Evolutionary conservation across 345 rosid genomes (phyloP).

Genomic region (Linum tenue): DNA sequence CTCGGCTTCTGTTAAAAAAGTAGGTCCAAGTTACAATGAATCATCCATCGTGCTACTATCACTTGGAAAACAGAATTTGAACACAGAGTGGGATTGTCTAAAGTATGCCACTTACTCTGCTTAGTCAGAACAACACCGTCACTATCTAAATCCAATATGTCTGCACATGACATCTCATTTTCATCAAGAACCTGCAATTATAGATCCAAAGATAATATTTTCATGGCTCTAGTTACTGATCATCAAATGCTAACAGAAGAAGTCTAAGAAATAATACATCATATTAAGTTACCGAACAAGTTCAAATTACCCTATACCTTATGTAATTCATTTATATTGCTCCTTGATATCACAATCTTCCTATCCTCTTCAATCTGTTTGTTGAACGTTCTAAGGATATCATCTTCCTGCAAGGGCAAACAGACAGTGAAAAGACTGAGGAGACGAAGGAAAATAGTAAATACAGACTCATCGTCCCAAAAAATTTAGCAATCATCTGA

Average conservation of each 20-base stretch:
- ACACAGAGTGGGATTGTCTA: not conserved
- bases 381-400: constrained; percentile 52
- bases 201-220: not conserved
- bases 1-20: constrained; percentile 62
- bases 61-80: not conserved
- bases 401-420: constrained; percentile 58
- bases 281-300: not conserved
- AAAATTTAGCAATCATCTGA: no score
- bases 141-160: constrained; percentile 57
- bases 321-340: constrained; percentile 71
- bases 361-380: constrained; percentile 92
- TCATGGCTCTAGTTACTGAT: not conserved
- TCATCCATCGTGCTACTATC: not conserved
- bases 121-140: constrained; percentile 79
- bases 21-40: not conserved
- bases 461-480: no score
- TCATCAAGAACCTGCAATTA: constrained; percentile 80
- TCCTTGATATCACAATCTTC: constrained; percentile 67
- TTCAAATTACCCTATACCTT: constrained; percentile 39
- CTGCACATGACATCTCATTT: constrained; percentile 70
- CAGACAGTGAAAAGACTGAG: not conserved
- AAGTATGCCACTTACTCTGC: constrained; percentile 52
- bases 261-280: not conserved
- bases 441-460: no score
- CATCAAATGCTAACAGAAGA: not conserved